Percentiles rank a stretch among this genome's conserved stretches.
Conservation (phyloP, 192 early-diverging fungal genomes). For the Mortierella alpina region DNA sequence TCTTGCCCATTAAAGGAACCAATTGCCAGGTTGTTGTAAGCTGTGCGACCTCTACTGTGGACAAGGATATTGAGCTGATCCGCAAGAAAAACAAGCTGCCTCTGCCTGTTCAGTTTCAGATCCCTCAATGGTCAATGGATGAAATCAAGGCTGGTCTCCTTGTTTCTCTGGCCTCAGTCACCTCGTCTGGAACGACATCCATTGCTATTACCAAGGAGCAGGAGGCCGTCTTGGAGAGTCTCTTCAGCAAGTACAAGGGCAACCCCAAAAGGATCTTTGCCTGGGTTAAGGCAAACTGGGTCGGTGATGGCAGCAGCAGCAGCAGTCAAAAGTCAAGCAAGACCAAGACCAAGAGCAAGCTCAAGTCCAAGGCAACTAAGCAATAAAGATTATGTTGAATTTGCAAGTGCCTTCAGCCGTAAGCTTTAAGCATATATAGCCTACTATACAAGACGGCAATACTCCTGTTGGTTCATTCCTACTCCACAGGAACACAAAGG, state of each 20-base stretch:
- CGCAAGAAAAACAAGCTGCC: conserved; percentile 22
- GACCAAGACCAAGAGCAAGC: conserved; percentile 2
- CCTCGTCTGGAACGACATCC: neutral
- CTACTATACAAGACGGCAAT: no score
- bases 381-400: no score
- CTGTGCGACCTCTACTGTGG: neutral
- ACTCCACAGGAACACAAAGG: no score
- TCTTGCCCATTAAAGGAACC: conserved; percentile 27
- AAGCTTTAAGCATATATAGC: no score
- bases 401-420: no score
- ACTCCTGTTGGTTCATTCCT: no score
- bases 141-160: conserved; percentile 34
- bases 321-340: neutral
- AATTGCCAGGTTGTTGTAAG: conserved; percentile 27
- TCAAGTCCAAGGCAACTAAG: conserved; percentile 3
- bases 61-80: conserved; percentile 13
- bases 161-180: conserved; percentile 3
- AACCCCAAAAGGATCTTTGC: conserved; percentile 40
- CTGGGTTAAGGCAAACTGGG: conserved; percentile 38
- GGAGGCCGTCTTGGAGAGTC: conserved; percentile 2
- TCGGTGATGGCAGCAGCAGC: neutral
- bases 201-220: conserved; percentile 6
- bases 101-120: conserved; percentile 31
- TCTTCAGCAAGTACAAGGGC: conserved; percentile 27
- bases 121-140: conserved; percentile 38